Evolutionary conservation across 495 filamentous ascomycete genomes (phyloP), one percentile per base, ranked within the genome.

Genomic region (Achaetomiella virescens): DNA sequence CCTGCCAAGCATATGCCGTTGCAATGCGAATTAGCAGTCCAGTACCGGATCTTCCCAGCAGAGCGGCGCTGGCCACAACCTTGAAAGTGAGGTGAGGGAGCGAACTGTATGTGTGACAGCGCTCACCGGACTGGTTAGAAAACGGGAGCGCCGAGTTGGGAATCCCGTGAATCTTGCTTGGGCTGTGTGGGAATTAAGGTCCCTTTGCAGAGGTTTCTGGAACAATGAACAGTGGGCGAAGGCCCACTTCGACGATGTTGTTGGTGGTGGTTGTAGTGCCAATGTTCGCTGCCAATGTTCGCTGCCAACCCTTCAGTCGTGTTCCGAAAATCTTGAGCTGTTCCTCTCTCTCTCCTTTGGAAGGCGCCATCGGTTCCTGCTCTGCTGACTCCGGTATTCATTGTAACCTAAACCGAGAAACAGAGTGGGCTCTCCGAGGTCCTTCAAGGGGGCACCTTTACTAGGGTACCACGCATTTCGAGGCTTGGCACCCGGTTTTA

Each of bases 401-500:
- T n/a, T n/a, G n/a, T n/a, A n/a, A n/a, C n/a, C n/a, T n/a, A n/a
- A n/a, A n/a, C n/a, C n/a, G n/a, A n/a, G n/a, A n/a, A n/a, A n/a
- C n/a, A n/a, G n/a, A n/a, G n/a, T n/a, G n/a, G n/a, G n/a, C n/a
- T n/a, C n/a, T n/a, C 3, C 15, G 11, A 38, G 36, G 15, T 15
- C 6, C 36, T 3, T 3, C 36, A 14, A 15, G 3, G 36, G 5
- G 36, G 12, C 3, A 3, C 11, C 14, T 11, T 12, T 17, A 5
- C 38, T 25, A n/a, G 51, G 51, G 35, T 53, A 25, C 54, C 46
- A 40, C 21, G 20, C 17, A 27, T 22, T 1, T 1, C 12, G 10
- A 17, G 17, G 22, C 54, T 57, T 57, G 54, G 54, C 54, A 21
- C 54, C 54, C 40, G 37, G 18, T 36, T 50, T 27, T 41, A 31